Conservation (phyloP, 202 grass and related monocot species). For the Elaeis oleifera region DNA sequence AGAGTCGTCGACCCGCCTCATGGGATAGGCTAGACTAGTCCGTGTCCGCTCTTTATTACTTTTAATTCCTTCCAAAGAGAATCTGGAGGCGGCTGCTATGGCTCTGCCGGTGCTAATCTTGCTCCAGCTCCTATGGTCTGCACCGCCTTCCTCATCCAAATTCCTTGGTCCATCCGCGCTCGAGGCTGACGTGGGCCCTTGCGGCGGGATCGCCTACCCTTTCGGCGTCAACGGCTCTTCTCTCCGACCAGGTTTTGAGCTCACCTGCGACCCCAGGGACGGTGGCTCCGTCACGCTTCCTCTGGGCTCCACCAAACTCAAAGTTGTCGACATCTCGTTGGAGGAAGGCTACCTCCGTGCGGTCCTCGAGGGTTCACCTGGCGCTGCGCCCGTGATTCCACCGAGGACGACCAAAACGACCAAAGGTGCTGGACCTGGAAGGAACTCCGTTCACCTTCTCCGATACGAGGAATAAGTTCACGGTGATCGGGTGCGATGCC, state of each 20-base stretch:
- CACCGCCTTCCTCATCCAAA: too few species aligned
- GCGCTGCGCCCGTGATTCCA: slow-evolving; percentile 1
- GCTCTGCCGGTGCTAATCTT: too few species aligned
- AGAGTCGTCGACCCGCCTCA: too few species aligned
- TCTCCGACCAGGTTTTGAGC: not conserved
- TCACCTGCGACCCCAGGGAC: not conserved
- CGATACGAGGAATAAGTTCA: slow-evolving; percentile 46
- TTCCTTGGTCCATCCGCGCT: too few species aligned
- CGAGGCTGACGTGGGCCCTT: too few species aligned
- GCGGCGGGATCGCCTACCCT: not conserved
- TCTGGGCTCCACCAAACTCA: not conserved
- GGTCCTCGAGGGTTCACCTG: not conserved
- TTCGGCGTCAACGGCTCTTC: not conserved
- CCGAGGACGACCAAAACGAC: not conserved
- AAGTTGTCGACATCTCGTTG: slow-evolving; percentile 34
- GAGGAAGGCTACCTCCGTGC: slow-evolving; percentile 28
- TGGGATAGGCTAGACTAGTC: too few species aligned
- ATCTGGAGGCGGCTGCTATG: too few species aligned
- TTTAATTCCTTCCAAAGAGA: too few species aligned
- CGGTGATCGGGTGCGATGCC: slow-evolving; percentile 14
- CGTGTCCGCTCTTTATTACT: too few species aligned
- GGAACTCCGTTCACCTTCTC: slow-evolving; percentile 48
- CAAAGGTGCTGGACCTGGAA: slow-evolving; percentile 20
- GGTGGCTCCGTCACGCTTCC: not conserved
- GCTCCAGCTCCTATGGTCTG: too few species aligned